phyloP scores from a whole-genome alignment of 768 basidiomycete species.

The Russula virescens region DNA sequence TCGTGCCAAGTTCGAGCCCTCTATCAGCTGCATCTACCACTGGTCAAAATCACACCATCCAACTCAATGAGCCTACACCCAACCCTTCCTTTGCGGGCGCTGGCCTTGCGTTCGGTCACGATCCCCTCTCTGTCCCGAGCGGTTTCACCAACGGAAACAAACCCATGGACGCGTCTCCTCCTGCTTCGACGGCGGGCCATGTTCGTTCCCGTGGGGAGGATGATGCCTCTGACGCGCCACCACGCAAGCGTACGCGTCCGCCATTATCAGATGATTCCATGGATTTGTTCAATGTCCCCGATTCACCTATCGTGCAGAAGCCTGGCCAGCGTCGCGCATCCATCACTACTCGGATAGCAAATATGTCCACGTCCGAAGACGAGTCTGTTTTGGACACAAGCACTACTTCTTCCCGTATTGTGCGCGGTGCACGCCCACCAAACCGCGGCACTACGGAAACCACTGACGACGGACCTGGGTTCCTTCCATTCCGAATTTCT shows the following conservation, averaged over 20 bases:
- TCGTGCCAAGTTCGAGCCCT: slow-evolving; percentile 77
- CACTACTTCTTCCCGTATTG: slow-evolving; percentile 30
- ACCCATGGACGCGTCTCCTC: slow-evolving; percentile 47
- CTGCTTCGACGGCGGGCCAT: slow-evolving; percentile 40
- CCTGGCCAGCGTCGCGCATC: slow-evolving; percentile 46
- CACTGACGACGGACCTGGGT: slow-evolving; percentile 26
- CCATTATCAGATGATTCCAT: slow-evolving; percentile 33
- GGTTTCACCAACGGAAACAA: slow-evolving; percentile 28
- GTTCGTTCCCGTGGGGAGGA: slow-evolving; percentile 36
- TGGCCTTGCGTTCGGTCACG: slow-evolving; percentile 23
- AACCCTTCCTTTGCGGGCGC: slow-evolving; percentile 35
- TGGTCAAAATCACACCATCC: slow-evolving; percentile 37
- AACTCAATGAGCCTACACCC: slow-evolving; percentile 38
- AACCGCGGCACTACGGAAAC: slow-evolving; percentile 21
- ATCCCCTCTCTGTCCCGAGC: slow-evolving; percentile 17
- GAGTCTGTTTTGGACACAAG: slow-evolving; percentile 51
- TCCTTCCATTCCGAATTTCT: slow-evolving; percentile 60
- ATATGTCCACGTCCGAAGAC: slow-evolving; percentile 59
- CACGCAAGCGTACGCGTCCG: slow-evolving; percentile 66
- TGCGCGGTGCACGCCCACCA: slow-evolving; percentile 20
- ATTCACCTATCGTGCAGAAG: slow-evolving; percentile 55
- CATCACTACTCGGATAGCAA: slow-evolving; percentile 28
- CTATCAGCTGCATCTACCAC: slow-evolving; percentile 37
- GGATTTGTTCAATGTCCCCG: slow-evolving; percentile 38
- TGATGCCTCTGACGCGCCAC: slow-evolving; percentile 46